These are phyloP conservation scores for Calonectria pseudoreteaudii DNA, from an alignment of 2,329 filamentous ascomycete species.

Conservation along the genomic window DNA sequence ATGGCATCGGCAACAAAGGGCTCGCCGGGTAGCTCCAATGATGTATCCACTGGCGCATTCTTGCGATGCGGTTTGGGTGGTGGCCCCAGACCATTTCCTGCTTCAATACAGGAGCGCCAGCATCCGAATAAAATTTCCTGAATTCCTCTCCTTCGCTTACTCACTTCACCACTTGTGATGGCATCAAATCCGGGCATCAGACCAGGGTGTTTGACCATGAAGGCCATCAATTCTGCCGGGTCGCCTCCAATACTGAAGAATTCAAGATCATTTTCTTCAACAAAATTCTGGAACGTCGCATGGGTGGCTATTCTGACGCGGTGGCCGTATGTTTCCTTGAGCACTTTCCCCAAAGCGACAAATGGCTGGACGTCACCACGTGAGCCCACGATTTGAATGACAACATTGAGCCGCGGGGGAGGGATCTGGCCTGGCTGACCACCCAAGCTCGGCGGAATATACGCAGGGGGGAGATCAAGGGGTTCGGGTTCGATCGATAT, in stretches of 20 bases:
- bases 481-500: slow-evolving; percentile 60
- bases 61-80: slow-evolving; percentile 58
- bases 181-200: slow-evolving; percentile 86
- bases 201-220: slow-evolving; percentile 91
- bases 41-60: slow-evolving; percentile 59
- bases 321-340: slow-evolving; percentile 75
- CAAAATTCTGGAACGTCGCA: slow-evolving; percentile 73
- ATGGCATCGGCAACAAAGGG: slow-evolving; percentile 89
- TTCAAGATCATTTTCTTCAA: slow-evolving; percentile 77
- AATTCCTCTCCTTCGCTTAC: slow-evolving; percentile 79
- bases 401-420: slow-evolving; percentile 73
- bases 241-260: slow-evolving; percentile 84
- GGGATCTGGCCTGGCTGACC: slow-evolving; percentile 69
- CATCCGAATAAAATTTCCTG: slow-evolving; percentile 85
- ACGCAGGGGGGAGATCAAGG: slow-evolving; percentile 70
- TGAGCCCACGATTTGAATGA: slow-evolving; percentile 81
- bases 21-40: slow-evolving; percentile 52
- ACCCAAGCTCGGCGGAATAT: slow-evolving; percentile 79
- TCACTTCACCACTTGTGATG: slow-evolving; percentile 81
- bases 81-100: slow-evolving; percentile 73
- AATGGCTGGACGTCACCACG: slow-evolving; percentile 83
- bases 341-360: slow-evolving; percentile 73
- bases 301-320: slow-evolving; percentile 81
- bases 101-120: slow-evolving; percentile 87
- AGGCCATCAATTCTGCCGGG: slow-evolving; percentile 82